Base-by-base conservation (phyloP, 306 rosid genomes). In the Datisca glomerata region DNA sequence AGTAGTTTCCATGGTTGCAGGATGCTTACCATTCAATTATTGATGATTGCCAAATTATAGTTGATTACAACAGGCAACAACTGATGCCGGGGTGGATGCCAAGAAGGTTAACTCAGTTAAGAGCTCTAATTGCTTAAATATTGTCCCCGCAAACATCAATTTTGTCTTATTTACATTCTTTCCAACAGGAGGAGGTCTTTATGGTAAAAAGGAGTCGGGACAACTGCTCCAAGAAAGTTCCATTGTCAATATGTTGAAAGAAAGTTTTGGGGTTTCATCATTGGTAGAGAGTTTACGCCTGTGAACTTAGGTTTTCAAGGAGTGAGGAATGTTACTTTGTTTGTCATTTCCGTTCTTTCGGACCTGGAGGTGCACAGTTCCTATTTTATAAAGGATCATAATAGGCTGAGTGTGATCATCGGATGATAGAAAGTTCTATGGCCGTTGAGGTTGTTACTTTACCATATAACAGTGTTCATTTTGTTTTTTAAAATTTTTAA, bases 391-490 rank as follows among this genome's bases (percentile, higher is more conserved):
- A 56, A 55, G 14, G 25, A 52, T 28, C 14, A 22, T 18, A 13
- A 25, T 35, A 52, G 61, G 51, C 59, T 58, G 32, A 42, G 61
- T 62, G 62, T n/a, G 45, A 43, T 53, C 67, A 47, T 60, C 73
- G 61, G 45, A 74, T 80, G 78, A 72, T 80, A 24, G 80, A 74
- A 60, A 68, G 72, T 69, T 61, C 46, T 37, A 77, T 80, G 93
- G 83, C 75, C 6, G 71, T 85, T 47, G 89, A 80, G 85, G 86
- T 80, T 33, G 61, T n/a, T 47, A 18, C 34, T 18, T 59, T 31
- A 28, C 21, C 8, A 18, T 34, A 12, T 23, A 24, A 18, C 46
- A 8, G 5, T 33, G 21, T n/a, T n/a, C n/a, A n/a, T n/a, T n/a
- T n/a, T n/a, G n/a, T n/a, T n/a, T n/a, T n/a, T n/a, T n/a, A n/a